Evolutionary conservation across 306 rosid genomes (phyloP), one percentile per base, ranked within the genome.

Genomic region (Medicago ruthenica): DNA sequence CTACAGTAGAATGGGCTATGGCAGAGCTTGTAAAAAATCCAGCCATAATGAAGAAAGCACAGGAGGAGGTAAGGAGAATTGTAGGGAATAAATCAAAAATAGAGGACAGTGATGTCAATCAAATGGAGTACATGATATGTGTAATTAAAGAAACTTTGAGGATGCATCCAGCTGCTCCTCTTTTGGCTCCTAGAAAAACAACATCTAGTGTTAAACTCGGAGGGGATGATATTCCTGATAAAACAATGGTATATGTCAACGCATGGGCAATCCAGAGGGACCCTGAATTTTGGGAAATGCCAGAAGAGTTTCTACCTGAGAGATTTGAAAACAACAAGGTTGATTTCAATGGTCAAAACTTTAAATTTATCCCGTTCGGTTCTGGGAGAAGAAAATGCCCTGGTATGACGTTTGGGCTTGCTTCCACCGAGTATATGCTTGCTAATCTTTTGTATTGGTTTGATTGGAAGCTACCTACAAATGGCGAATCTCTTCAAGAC

Each of bases 121-220:
- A 87, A 42, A 88, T 90, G 93, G 12, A 50, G 5, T 90, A 82
- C 74, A 41, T 90, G 71, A 71, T 81, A 37, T 84, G 87, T 70
- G 81, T 86, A 0, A 12, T 83, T 13, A 86, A 78, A 76, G 92
- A 89, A 72, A 62, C 70, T 41, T 34, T 86, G 0, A 86, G 93
- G 20, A 39, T 87, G 2, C 96, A 85, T 24, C 86, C 90, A 31
- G 63, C 92, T 7, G 36, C 8, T 37, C 89, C 92, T 44, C 81
- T 84, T 3, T 24, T 82, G 24, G 16, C 55, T 12, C 83, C 89
- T 55, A 68, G 87, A 39, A 68, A 75, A 84, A 81, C 92, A 73
- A 14, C 22, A 1, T 44, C 13, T 0, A 51, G 36, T 17, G 80
- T 68, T 0, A 75, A 88, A 9, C 9, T 88, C 0, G 71, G 75